These are phyloP conservation scores for Colletotrichum spaethianum DNA, from an alignment of 2,329 filamentous ascomycete species.

Conservation along the genomic window DNA sequence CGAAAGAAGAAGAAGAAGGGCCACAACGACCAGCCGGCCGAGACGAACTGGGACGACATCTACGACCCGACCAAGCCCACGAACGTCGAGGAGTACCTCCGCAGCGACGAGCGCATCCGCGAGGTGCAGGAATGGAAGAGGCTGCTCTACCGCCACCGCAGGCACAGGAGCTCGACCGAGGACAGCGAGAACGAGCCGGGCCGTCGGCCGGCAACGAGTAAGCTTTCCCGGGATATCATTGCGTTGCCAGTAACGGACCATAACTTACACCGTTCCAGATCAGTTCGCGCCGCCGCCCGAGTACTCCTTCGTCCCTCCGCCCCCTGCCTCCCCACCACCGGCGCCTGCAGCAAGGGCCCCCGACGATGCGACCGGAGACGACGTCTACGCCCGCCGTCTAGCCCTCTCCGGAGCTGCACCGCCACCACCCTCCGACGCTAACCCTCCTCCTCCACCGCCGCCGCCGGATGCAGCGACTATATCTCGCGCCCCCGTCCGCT, in stretches of 20 bases:
- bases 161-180: slow-evolving; percentile 56
- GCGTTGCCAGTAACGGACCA: not conserved
- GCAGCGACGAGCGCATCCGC: slow-evolving; percentile 85
- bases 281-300: slow-evolving; percentile 73
- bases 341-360: slow-evolving; percentile 61
- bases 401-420: slow-evolving; percentile 63
- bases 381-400: slow-evolving; percentile 76
- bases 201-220: slow-evolving; percentile 45
- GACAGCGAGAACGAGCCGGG: slow-evolving; percentile 62
- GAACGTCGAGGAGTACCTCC: slow-evolving; percentile 86
- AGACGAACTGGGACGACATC: slow-evolving; percentile 91
- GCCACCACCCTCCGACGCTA: slow-evolving; percentile 44
- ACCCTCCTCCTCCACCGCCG: slow-evolving; percentile 53
- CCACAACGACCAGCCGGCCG: slow-evolving; percentile 66
- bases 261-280: slow-evolving; percentile 54
- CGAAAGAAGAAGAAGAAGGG: slow-evolving; percentile 83
- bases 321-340: slow-evolving; percentile 60
- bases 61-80: slow-evolving; percentile 90
- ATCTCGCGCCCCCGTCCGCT: slow-evolving; percentile 83
- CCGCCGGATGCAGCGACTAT: slow-evolving; percentile 71
- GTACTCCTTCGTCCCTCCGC: slow-evolving; percentile 71
- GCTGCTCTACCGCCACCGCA: slow-evolving; percentile 80
- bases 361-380: slow-evolving; percentile 76
- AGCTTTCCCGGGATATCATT: slow-evolving; percentile 35
- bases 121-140: slow-evolving; percentile 91